Conservation (phyloP, 129 eudicot genomes). For the Deinandra increscens region DNA sequence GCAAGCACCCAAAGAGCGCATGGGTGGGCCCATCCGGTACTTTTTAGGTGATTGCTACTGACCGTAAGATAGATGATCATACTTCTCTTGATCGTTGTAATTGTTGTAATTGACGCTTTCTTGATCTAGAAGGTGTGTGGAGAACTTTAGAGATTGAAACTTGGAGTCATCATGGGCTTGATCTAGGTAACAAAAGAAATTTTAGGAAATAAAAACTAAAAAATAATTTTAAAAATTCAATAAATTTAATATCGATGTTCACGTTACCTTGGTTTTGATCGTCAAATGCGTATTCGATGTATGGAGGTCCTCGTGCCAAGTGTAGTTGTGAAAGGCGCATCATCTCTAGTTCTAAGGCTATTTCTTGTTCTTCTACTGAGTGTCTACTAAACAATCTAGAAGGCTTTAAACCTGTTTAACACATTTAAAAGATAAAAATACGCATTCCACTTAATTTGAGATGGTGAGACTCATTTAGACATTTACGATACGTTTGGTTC, state of each 20-base stretch:
- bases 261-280: slow-evolving; percentile 47
- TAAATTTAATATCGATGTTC: neutral
- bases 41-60: neutral
- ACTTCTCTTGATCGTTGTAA: slow-evolving; percentile 46
- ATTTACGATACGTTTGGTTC: neutral
- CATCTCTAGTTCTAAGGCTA: slow-evolving; percentile 48
- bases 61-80: slow-evolving; percentile 7
- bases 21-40: neutral
- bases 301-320: slow-evolving; percentile 35
- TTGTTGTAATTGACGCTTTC: slow-evolving; percentile 24
- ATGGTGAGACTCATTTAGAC: neutral
- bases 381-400: slow-evolving; percentile 49
- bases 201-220: neutral
- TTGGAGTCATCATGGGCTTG: slow-evolving; percentile 35
- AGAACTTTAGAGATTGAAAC: slow-evolving; percentile 39
- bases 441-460: neutral
- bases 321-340: slow-evolving; percentile 54
- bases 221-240: neutral
- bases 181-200: neutral
- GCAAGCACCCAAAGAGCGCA: neutral
- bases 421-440: slow-evolving; percentile 6
- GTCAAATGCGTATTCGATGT: slow-evolving; percentile 34
- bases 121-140: slow-evolving; percentile 33
- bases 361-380: slow-evolving; percentile 48
- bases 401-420: slow-evolving; percentile 39